phyloP scores from a whole-genome alignment of 106 monocot genomes.

The Dioscorea alata region DNA sequence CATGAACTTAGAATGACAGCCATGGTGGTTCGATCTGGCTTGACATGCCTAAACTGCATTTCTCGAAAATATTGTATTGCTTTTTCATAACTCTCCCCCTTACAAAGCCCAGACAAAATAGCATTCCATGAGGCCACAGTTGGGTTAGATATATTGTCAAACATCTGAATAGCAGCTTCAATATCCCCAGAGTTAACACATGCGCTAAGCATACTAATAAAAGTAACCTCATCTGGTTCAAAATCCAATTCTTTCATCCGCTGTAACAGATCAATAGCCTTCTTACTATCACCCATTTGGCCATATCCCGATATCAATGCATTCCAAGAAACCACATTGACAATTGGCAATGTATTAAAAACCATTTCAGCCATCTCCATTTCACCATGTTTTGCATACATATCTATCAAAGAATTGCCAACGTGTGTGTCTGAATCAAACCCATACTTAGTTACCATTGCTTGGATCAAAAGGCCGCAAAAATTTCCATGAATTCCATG shows the following conservation, averaged over 20 bases:
- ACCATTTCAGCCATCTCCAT: slow-evolving; percentile 50
- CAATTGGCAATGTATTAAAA: slow-evolving; percentile 32
- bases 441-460: slow-evolving; percentile 34
- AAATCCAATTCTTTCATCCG: slow-evolving; percentile 46
- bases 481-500: slow-evolving; percentile 1
- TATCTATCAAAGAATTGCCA: slow-evolving; percentile 66
- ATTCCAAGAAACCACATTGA: slow-evolving; percentile 86
- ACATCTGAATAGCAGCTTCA: slow-evolving; percentile 44
- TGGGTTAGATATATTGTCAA: slow-evolving; percentile 57
- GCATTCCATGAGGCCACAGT: slow-evolving; percentile 64
- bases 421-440: slow-evolving; percentile 73
- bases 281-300: slow-evolving; percentile 42
- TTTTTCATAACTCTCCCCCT: slow-evolving; percentile 43
- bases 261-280: slow-evolving; percentile 38
- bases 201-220: slow-evolving; percentile 50
- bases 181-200: slow-evolving; percentile 51
- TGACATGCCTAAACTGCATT: slow-evolving; percentile 50
- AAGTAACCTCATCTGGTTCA: slow-evolving; percentile 74
- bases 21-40: slow-evolving; percentile 65
- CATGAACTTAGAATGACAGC: slow-evolving; percentile 65
- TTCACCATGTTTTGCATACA: slow-evolving; percentile 51
- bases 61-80: slow-evolving; percentile 52
- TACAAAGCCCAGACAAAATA: slow-evolving; percentile 60
- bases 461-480: slow-evolving; percentile 35
- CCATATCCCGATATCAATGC: slow-evolving; percentile 74